Base-by-base conservation (phyloP, 2,329 filamentous ascomycete genomes). In the Arthrobotrys iridis region DNA sequence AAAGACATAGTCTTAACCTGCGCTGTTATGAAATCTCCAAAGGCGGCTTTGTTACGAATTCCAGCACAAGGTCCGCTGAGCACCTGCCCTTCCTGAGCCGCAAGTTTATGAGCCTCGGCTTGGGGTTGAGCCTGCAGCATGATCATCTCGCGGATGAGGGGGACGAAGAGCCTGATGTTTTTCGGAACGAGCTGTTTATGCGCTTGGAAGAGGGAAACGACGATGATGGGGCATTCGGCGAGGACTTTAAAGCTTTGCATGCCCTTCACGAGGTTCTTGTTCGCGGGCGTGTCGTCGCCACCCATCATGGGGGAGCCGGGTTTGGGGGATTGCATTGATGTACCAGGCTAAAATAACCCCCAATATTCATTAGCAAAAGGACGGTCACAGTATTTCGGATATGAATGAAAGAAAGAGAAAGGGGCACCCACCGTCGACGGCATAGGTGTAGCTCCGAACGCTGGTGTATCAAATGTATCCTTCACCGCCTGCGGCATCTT, bases 191-290 rank as follows among this genome's bases (percentile, higher is more conserved):
- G 90, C 50, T 83, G 85, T 55, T 93, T 89, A 80, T 99, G 95
- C 3, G 94, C 91, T 83, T 99, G 95, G 82, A 99, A 98, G 78
- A 99, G 92, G 2, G 94, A 98, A 0, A 99, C 95, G 2, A 99
- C 95, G 41, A 99, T 98, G 60, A 99, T 99, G 0, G 95, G 95
- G 79, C 95, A 99, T 82, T 99, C 95, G 0, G 94, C 93, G 3
- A 99, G 87, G 22, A 99, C 94, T 82, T 98, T 99, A 87, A 99
- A 99, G 0, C 95, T 99, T 81, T 97, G 93, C 92, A 97, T 97
- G 28, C 95, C 95, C 82, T 93, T 96, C 64, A 93, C 85, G 33
- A 99, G 83, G 55, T 92, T 91, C 71, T 93, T 89, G 65, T 88
- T 90, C n/a, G 86, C 84, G 79, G 97, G 93, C 11, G 89, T 87